Base-by-base conservation (phyloP, 257 asterid species). In the Cynanchum wilfordii region DNA sequence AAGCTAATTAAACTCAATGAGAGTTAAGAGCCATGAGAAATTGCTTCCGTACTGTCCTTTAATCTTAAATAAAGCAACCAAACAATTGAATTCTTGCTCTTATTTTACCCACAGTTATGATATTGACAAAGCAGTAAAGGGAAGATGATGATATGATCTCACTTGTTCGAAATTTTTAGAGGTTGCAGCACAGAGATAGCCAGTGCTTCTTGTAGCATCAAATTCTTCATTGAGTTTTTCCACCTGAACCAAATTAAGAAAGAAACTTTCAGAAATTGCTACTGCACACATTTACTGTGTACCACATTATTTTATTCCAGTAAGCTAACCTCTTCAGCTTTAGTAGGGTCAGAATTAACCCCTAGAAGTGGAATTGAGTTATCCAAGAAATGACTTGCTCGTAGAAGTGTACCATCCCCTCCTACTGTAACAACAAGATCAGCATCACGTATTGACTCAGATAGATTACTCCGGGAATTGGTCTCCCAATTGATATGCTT, bases 181-280 rank as follows among this genome's bases (percentile, higher is more conserved):
- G 50, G 96, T 91, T 69, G 96, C 94, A 33, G 96, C 97, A 87
- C 98, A 93, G 50, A 93, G 96, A 82, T 87, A 84, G 76, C 97
- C 97, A 22, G 96, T 91, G 86, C 98, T 93, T 90, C 98, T 88
- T 29, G 90, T 88, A 57, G 98, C 97, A 66, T 93, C 98, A 70
- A 94, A 89, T 24, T 93, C 96, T 68, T 89, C 96, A 74, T 79
- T 85, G 57, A 79, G 71, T 77, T 86, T 86, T 77, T 78, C 87
- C 82, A 88, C 92, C 97, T 91, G 72, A 51, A 75, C 30, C 79
- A 79, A 27, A 78, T 25, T 74, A 52, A 62, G 20, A 45, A 19
- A 7, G n/a, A 40, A 29, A 29, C 19, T 20, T 62, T 42, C 0
- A 73, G 55, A 51, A 47, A 20, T 56, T 49, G n/a, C 59, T 3